Evolutionary conservation across 176 grass and related monocot genomes (phyloP).

Genomic region (Pharus latifolius): DNA sequence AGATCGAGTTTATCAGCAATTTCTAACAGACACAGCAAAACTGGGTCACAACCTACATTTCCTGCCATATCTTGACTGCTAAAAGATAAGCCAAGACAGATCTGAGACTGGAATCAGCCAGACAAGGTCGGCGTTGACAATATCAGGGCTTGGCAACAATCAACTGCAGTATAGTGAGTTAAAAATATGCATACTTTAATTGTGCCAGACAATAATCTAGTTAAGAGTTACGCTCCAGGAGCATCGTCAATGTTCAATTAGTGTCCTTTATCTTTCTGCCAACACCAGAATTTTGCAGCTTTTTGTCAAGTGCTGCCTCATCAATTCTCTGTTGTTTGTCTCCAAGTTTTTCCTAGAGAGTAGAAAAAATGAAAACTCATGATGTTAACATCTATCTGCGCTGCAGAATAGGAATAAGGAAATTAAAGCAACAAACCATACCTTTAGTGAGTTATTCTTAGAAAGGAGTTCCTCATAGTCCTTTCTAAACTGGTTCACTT

Average conservation of each 20-base stretch:
- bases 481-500: constrained; percentile 73
- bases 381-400: neutral
- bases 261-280: constrained; percentile 43
- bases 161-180: constrained; percentile 51
- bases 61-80: constrained; percentile 48
- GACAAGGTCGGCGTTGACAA: too few species aligned
- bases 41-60: constrained; percentile 45
- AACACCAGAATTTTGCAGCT: constrained; percentile 39
- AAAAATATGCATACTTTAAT: constrained; percentile 57
- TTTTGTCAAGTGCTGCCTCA: constrained; percentile 45
- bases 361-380: constrained; percentile 9
- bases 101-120: too few species aligned
- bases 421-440: constrained; percentile 10
- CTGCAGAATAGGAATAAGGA: constrained; percentile 6
- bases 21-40: constrained; percentile 52
- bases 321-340: constrained; percentile 44
- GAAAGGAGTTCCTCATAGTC: constrained; percentile 75
- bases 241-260: constrained; percentile 32
- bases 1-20: constrained; percentile 37
- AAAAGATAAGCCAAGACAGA: constrained; percentile 90
- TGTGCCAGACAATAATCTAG: constrained; percentile 48
- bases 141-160: constrained; percentile 44
- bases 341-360: constrained; percentile 68
- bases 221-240: constrained; percentile 45
- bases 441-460: constrained; percentile 79